Evolutionary conservation across 345 rosid genomes (phyloP).

Genomic region (Theobroma cacao): DNA sequence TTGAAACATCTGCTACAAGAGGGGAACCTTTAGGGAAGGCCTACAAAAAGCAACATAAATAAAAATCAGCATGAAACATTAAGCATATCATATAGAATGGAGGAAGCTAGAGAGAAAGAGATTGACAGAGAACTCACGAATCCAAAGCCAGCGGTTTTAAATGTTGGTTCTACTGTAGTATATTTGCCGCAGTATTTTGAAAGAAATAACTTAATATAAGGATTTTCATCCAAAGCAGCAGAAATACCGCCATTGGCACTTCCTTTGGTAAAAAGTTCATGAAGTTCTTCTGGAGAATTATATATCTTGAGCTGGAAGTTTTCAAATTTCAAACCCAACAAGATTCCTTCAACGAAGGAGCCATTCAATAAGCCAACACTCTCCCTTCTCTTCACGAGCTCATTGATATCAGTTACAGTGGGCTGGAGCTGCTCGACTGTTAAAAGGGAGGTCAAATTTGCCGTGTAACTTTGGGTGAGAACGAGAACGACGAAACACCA

Average conservation of each 20-base stretch:
- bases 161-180: slow-evolving; percentile 31
- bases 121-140: slow-evolving; percentile 20
- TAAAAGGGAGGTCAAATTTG: slow-evolving; percentile 57
- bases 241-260: slow-evolving; percentile 34
- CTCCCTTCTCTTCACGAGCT: slow-evolving; percentile 36
- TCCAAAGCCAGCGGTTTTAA: slow-evolving; percentile 38
- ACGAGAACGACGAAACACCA: slow-evolving; percentile 73
- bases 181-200: slow-evolving; percentile 38
- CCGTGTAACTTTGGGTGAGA: slow-evolving; percentile 69
- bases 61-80: neutral
- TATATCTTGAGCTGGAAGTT: slow-evolving; percentile 16
- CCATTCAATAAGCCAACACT: slow-evolving; percentile 39
- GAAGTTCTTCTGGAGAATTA: slow-evolving; percentile 23
- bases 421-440: slow-evolving; percentile 60
- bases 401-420: slow-evolving; percentile 32
- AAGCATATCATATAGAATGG: neutral
- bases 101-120: neutral
- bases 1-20: slow-evolving; percentile 41
- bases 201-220: slow-evolving; percentile 36
- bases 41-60: slow-evolving; percentile 11
- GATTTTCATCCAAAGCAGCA: slow-evolving; percentile 38
- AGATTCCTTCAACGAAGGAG: slow-evolving; percentile 38
- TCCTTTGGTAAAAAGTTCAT: slow-evolving; percentile 35
- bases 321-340: slow-evolving; percentile 24
- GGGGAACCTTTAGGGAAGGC: slow-evolving; percentile 49